Evolutionary conservation across 371 early-diverging fungal species (phyloP), one percentile per base, ranked within the genome.

Genomic region (Blyttiomyces sp.): DNA sequence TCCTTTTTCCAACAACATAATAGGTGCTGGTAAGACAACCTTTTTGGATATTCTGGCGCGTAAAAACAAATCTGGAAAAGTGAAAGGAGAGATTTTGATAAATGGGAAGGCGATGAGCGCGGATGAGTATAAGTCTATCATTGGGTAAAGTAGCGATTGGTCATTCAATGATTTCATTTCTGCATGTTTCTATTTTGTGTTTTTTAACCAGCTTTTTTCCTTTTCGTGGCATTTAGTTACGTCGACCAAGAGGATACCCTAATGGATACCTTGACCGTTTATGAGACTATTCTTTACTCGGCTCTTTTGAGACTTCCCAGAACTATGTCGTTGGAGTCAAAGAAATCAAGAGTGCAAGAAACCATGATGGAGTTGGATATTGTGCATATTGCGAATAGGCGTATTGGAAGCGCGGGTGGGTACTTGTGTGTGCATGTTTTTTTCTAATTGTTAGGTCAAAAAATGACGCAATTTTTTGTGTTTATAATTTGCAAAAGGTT

Each of bases 191-290:
- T 4, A 42, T 26, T 34, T 7, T 19, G 7, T 30, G 5, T 19
- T 27, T 7, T 16, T 13, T 55, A 21, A 7, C 26, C 7, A 19
- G 11, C n/a, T 13, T n/a, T n/a, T n/a, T n/a, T n/a, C n/a, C n/a
- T n/a, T n/a, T n/a, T 11, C 23, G 11, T 28, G n/a, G 13, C 16
- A 54, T 56, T 4, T 58, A 68, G 70, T 19, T 95, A 86, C 75
- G 95, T 95, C 0, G 93, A 93, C 68, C 97, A 96, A 67, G 94
- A 95, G 60, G 95, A 95, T 68, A 86, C 89, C 3, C 73, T 94
- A 21, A 89, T 92, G 83, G 80, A 86, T 0, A 93, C 94, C 0
- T 73, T 93, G 52, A 96, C 97, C 0, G 97, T 96, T 0, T 83
- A 87, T 48, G 95, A 96, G 63, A 87, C 94, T 0, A 78, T 96